A percentile compares a stretch with the other conserved stretches of the same genome.
Evolutionary conservation across 495 filamentous ascomycete genomes (phyloP).

Genomic region (Chaetomium tenue): DNA sequence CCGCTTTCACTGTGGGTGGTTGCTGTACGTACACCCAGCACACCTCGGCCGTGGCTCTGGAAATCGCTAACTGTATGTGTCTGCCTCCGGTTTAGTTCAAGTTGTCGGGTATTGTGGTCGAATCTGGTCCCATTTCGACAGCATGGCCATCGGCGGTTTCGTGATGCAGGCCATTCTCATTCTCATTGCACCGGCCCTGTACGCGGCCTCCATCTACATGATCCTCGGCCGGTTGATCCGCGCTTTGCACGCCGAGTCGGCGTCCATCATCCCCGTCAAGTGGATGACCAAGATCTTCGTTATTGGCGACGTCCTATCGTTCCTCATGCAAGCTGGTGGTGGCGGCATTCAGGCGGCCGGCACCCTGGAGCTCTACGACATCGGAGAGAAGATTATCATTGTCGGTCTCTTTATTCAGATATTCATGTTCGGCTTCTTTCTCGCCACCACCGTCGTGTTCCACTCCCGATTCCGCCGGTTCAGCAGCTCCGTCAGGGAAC

Average conservation of each 20-base stretch:
- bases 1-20: constrained; percentile 3
- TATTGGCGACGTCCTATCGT: constrained; percentile 44
- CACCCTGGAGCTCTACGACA: constrained; percentile 18
- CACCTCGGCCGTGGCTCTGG: neutral
- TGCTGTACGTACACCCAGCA: neutral
- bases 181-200: constrained; percentile 40
- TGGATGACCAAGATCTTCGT: constrained; percentile 56
- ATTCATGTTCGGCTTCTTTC: constrained; percentile 53
- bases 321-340: constrained; percentile 37
- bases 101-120: constrained; percentile 5
- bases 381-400: constrained; percentile 49
- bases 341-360: constrained; percentile 42
- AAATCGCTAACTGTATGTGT: neutral
- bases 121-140: neutral
- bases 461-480: constrained; percentile 23
- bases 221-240: constrained; percentile 50
- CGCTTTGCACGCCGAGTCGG: constrained; percentile 36
- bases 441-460: constrained; percentile 44
- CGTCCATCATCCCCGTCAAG: constrained; percentile 37
- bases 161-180: constrained; percentile 33
- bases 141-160: neutral
- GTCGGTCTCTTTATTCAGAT: constrained; percentile 50
- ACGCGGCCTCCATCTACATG: constrained; percentile 59
- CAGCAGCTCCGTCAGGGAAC: neutral
- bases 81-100: neutral